Evolutionary conservation across 805 yeast genomes (phyloP).

Genomic region (Candida xiaguanensis): DNA sequence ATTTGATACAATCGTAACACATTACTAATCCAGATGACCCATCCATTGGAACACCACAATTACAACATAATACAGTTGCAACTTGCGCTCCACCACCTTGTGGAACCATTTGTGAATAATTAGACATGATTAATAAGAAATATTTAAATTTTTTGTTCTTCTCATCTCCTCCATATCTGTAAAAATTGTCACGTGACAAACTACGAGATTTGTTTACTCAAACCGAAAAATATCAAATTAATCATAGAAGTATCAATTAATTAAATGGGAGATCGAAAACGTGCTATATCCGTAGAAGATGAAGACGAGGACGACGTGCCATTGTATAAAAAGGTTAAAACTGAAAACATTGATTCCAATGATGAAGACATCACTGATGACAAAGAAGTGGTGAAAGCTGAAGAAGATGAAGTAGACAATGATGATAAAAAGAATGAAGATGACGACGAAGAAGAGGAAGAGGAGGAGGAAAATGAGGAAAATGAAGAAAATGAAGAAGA

Average conservation of each 20-base stretch:
- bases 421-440: constrained; percentile 12
- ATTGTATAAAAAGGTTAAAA: constrained; percentile 20
- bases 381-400: constrained; percentile 15
- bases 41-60: constrained; percentile 98
- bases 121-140: constrained; percentile 32
- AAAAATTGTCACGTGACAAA: neutral
- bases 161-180: constrained; percentile 6
- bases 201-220: neutral
- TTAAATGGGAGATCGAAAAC: constrained; percentile 32
- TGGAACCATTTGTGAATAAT: constrained; percentile 43
- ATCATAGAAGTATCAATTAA: neutral
- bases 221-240: constrained; percentile 1
- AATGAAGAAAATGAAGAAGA: constrained; percentile 44
- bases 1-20: constrained; percentile 96
- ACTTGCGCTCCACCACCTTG: constrained; percentile 14
- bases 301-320: constrained; percentile 25
- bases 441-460: constrained; percentile 19
- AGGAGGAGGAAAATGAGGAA: constrained; percentile 27
- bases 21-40: constrained; percentile 89
- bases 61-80: constrained; percentile 93
- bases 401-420: constrained; percentile 15
- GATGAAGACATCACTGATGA: constrained; percentile 23
- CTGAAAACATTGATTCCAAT: constrained; percentile 17
- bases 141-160: constrained; percentile 3
- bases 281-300: constrained; percentile 24